These are phyloP conservation scores for Penicillium sp. DNA, from an alignment of 2,329 filamentous ascomycete species.

Conservation along the genomic window DNA sequence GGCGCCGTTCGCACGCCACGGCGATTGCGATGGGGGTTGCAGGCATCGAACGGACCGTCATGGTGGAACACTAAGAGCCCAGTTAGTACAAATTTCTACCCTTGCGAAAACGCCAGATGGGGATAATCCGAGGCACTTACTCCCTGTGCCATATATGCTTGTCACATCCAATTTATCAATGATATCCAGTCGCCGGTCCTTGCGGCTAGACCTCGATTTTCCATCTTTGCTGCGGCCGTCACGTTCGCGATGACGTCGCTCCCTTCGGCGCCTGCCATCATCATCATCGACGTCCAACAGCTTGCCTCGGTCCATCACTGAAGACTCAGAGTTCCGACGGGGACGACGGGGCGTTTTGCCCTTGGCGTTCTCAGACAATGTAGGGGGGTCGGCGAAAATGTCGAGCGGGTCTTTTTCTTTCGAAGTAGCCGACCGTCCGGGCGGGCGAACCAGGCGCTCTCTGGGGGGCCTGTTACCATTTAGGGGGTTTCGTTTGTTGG, in stretches of 20 bases:
- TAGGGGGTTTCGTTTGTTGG: slow-evolving; percentile 24
- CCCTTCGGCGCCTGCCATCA: slow-evolving; percentile 50
- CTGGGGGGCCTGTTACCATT: slow-evolving; percentile 28
- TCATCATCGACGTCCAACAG: slow-evolving; percentile 46
- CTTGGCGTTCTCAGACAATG: slow-evolving; percentile 19
- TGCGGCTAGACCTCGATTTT: slow-evolving; percentile 40
- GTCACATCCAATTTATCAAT: slow-evolving; percentile 97
- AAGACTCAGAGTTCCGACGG: slow-evolving; percentile 62
- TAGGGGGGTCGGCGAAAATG: slow-evolving; percentile 49
- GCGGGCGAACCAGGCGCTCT: slow-evolving; percentile 27
- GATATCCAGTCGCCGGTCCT: slow-evolving; percentile 62
- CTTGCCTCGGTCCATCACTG: slow-evolving; percentile 53
- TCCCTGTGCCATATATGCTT: slow-evolving; percentile 86
- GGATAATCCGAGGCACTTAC: slow-evolving; percentile 53
- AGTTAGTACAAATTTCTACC: slow-evolving; percentile 2
- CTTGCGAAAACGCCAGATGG: neutral
- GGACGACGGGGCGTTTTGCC: slow-evolving; percentile 36
- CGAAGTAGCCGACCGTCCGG: slow-evolving; percentile 18
- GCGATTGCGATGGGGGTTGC: slow-evolving; percentile 89
- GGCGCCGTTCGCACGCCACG: slow-evolving; percentile 77
- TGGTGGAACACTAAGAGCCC: slow-evolving; percentile 77
- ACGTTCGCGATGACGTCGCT: slow-evolving; percentile 50
- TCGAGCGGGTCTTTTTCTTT: slow-evolving; percentile 40
- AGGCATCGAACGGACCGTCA: slow-evolving; percentile 93
- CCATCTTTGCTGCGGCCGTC: slow-evolving; percentile 42